Conservation (phyloP, 768 basidiomycete genomes). For the Xanthoconium purpureum region DNA sequence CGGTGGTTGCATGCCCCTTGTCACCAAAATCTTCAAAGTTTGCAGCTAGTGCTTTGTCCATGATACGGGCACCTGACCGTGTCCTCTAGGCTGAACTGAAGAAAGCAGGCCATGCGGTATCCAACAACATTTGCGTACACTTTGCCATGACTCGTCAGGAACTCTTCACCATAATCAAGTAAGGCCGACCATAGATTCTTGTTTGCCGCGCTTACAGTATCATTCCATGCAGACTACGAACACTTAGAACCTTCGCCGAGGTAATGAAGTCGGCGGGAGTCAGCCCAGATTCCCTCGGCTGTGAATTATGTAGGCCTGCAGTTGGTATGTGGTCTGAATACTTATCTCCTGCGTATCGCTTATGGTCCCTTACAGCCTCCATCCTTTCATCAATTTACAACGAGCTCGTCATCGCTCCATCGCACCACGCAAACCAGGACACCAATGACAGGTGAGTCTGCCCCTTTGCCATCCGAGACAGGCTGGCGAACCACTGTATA, state of each 20-base stretch:
- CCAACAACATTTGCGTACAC: conserved; percentile 62
- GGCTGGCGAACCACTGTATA: conserved; percentile 11
- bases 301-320: conserved; percentile 72
- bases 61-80: not conserved
- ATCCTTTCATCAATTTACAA: conserved; percentile 55
- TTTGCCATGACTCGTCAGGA: conserved; percentile 63
- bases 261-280: conserved; percentile 52
- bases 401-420: conserved; percentile 59
- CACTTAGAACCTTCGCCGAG: conserved; percentile 51
- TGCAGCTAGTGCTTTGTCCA: not conserved
- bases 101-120: conserved; percentile 57
- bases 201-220: not conserved
- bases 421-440: conserved; percentile 67
- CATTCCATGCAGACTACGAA: conserved; percentile 44
- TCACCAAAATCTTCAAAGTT: conserved; percentile 41
- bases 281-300: conserved; percentile 52
- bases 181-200: not conserved
- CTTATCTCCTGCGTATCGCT: not conserved
- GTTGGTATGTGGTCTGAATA: conserved; percentile 38
- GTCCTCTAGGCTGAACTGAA: conserved; percentile 56
- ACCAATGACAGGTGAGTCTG: conserved; percentile 52
- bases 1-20: conserved; percentile 67
- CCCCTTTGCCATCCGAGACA: not conserved
- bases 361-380: conserved; percentile 16
- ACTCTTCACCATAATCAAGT: conserved; percentile 61